phyloP scores from a whole-genome alignment of 345 rosid genomes.

The Linum usitatissimum region DNA sequence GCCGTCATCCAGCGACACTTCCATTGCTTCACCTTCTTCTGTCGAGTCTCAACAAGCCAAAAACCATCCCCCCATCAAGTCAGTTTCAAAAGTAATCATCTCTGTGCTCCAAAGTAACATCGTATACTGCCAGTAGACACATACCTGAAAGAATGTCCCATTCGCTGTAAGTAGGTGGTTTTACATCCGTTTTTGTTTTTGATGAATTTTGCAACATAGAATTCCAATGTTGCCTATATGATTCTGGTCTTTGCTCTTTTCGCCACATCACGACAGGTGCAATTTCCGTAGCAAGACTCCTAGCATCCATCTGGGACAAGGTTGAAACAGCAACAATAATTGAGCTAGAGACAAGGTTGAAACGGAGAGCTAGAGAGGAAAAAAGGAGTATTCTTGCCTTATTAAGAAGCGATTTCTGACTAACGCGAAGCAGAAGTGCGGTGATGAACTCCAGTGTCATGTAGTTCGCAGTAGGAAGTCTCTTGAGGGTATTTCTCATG shows the following conservation, averaged over 20 bases:
- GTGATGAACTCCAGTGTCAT: slow-evolving; percentile 81
- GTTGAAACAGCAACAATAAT: neutral
- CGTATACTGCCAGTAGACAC: neutral
- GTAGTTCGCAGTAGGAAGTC: slow-evolving; percentile 74
- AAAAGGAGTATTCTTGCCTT: slow-evolving; percentile 36
- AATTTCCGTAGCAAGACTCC: slow-evolving; percentile 75
- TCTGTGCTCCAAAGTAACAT: too few relatives aligned
- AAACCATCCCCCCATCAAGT: neutral
- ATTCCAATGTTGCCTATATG: slow-evolving; percentile 61
- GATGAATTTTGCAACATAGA: slow-evolving; percentile 36
- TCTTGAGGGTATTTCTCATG: slow-evolving; percentile 61
- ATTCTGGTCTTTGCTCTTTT: slow-evolving; percentile 54
- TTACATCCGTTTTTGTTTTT: slow-evolving; percentile 34
- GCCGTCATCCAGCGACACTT: slow-evolving; percentile 71
- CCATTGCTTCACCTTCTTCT: slow-evolving; percentile 65
- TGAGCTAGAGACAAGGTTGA: slow-evolving; percentile 2
- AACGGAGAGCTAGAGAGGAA: neutral
- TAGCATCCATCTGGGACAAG: slow-evolving; percentile 73
- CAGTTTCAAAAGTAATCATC: neutral
- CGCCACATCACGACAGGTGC: slow-evolving; percentile 89
- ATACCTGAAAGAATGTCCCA: slow-evolving; percentile 89
- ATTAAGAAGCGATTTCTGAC: slow-evolving; percentile 75
- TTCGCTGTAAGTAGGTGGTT: slow-evolving; percentile 39
- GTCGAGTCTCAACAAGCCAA: slow-evolving; percentile 16
- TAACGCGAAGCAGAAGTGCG: slow-evolving; percentile 65